Conservation (phyloP, 768 basidiomycete genomes). For the Kockovaella imperatae region DNA sequence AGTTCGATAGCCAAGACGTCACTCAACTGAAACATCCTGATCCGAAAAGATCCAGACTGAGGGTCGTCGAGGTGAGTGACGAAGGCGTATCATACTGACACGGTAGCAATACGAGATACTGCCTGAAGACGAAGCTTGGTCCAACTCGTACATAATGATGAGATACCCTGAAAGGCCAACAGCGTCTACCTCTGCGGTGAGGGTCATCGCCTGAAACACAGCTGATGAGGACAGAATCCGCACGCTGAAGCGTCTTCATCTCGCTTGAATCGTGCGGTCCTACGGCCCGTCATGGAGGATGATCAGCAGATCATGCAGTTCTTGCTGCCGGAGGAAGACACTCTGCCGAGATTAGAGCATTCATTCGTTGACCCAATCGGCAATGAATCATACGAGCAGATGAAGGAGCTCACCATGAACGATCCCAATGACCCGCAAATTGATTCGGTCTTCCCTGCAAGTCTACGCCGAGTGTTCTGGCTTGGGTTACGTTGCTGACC, state of each 20-base stretch:
- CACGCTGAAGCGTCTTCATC: slow-evolving; percentile 17
- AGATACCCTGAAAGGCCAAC: slow-evolving; percentile 38
- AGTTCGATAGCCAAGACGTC: slow-evolving; percentile 12
- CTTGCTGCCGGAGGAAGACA: slow-evolving; percentile 32
- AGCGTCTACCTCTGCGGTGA: slow-evolving; percentile 22
- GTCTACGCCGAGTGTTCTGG: too few relatives aligned
- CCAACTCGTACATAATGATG: slow-evolving; percentile 29
- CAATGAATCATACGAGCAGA: slow-evolving; percentile 15
- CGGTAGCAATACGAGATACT: slow-evolving; percentile 33
- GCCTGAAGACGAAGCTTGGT: slow-evolving; percentile 34
- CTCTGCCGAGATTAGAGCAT: slow-evolving; percentile 16
- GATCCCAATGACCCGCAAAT: slow-evolving; percentile 15
- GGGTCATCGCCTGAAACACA: not conserved
- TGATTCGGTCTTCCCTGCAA: slow-evolving; percentile 15
- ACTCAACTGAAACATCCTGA: slow-evolving; percentile 25
- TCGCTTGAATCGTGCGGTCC: slow-evolving; percentile 21
- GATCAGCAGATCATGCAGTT: slow-evolving; percentile 31
- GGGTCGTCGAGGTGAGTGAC: slow-evolving; percentile 33
- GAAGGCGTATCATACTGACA: not conserved
- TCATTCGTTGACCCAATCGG: slow-evolving; percentile 17
- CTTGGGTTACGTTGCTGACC: not conserved
- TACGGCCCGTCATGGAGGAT: slow-evolving; percentile 29
- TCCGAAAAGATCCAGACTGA: slow-evolving; percentile 23
- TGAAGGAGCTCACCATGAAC: slow-evolving; percentile 13
- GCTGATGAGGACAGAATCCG: slow-evolving; percentile 16